phyloP scores from a whole-genome alignment of 169 alveolate genomes.

The Plasmodium fragile region DNA sequence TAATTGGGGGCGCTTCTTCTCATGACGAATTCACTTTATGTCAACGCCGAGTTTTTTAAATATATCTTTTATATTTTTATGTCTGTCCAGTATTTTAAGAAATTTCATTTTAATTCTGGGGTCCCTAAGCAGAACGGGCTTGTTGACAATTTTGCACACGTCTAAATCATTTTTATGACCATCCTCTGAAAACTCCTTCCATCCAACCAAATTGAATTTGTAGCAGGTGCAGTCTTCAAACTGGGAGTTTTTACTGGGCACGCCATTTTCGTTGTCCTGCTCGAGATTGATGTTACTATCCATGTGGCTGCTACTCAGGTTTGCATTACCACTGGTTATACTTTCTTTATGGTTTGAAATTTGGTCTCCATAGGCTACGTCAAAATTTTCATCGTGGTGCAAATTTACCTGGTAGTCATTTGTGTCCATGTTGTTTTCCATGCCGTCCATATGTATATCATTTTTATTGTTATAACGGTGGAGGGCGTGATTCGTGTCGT shows the following conservation, averaged over 20 bases:
- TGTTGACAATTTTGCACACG: slow-evolving; percentile 76
- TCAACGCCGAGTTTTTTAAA: slow-evolving; percentile 74
- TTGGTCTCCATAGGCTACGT: background rate
- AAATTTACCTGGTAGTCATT: background rate
- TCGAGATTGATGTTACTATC: background rate
- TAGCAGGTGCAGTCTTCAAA: slow-evolving; percentile 63
- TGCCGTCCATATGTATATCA: background rate
- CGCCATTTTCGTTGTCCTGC: background rate
- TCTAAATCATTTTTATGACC: slow-evolving; percentile 75
- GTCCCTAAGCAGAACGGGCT: slow-evolving; percentile 61
- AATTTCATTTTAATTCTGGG: slow-evolving; percentile 76
- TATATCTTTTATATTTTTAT: slow-evolving; percentile 68
- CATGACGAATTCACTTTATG: slow-evolving; percentile 17
- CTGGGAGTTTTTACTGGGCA: background rate
- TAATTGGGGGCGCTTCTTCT: background rate
- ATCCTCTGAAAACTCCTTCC: slow-evolving; percentile 78
- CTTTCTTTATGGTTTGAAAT: background rate
- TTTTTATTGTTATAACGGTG: background rate
- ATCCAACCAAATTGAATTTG: slow-evolving; percentile 60
- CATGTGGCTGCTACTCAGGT: background rate
- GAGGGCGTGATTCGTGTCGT: background rate
- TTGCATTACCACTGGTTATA: background rate
- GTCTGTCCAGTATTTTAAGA: slow-evolving; percentile 74
- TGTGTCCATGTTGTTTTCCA: background rate
- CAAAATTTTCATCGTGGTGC: background rate